These are phyloP conservation scores for Aspergillus pseudoterreus DNA, from an alignment of 2,329 filamentous ascomycete genomes.

Conservation along the genomic window DNA sequence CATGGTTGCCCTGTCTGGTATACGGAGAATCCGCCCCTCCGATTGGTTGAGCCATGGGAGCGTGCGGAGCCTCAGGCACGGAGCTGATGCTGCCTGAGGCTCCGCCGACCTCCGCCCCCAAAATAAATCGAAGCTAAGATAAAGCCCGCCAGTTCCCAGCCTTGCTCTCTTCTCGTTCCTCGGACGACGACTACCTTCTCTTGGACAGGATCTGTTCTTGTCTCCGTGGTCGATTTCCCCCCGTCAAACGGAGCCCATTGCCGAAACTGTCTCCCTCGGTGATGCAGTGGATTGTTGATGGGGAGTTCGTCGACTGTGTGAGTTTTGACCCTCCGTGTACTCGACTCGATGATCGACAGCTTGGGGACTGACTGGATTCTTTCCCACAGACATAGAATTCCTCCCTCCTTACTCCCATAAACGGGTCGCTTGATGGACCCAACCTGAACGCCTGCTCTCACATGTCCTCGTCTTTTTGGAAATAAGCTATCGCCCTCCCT, in stretches of 20 bases:
- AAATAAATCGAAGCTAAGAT: slow-evolving; percentile 18
- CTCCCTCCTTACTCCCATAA: not conserved
- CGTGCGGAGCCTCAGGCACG: slow-evolving; percentile 21
- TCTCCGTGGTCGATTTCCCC: slow-evolving; percentile 20
- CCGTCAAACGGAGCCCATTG: slow-evolving; percentile 14
- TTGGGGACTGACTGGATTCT: slow-evolving; percentile 4
- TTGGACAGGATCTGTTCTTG: slow-evolving; percentile 21
- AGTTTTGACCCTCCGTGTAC: slow-evolving; percentile 13
- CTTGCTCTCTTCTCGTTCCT: slow-evolving; percentile 28
- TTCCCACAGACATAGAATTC: slow-evolving; percentile 13
- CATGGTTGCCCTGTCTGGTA: slow-evolving; percentile 10
- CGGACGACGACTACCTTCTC: slow-evolving; percentile 29
- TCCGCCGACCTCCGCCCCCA: slow-evolving; percentile 6
- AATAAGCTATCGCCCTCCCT: too few species aligned
- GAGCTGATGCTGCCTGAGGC: slow-evolving; percentile 26
- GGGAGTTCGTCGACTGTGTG: slow-evolving; percentile 24
- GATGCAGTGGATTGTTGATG: slow-evolving; percentile 19
- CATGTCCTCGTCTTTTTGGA: too few species aligned
- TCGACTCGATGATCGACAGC: slow-evolving; percentile 2
- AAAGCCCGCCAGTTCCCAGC: slow-evolving; percentile 14
- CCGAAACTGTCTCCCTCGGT: slow-evolving; percentile 9
- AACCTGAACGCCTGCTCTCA: too few species aligned
- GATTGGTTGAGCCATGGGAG: slow-evolving; percentile 10
- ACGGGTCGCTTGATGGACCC: not conserved
- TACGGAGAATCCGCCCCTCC: not conserved